Percentiles rank a stretch among this genome's conserved stretches.
Evolutionary conservation across 108 stramenopile species (phyloP).

Genomic region (Discostella stelligeroides): DNA sequence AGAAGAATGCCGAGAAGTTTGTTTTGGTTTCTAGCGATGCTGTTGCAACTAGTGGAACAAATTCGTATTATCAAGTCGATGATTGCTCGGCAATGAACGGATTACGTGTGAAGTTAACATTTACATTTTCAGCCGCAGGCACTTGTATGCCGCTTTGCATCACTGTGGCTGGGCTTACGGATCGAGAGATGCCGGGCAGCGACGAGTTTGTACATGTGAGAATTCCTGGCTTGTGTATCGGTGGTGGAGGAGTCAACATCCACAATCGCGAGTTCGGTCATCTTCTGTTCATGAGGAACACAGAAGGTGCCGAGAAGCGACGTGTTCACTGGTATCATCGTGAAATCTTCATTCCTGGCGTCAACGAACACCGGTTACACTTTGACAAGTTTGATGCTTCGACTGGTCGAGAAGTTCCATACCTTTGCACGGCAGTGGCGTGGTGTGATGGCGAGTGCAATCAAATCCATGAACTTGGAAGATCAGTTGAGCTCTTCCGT

Average conservation of each 20-base stretch:
- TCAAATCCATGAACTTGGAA: too few relatives aligned
- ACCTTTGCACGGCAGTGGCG: background rate
- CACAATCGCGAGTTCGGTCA: conserved; percentile 1
- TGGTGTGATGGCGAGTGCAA: conserved; percentile 34
- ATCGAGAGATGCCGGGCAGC: conserved; percentile 12
- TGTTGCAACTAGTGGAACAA: background rate
- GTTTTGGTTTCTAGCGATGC: conserved; percentile 6
- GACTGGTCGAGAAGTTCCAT: background rate
- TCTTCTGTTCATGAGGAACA: conserved; percentile 4
- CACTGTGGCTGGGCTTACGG: conserved; percentile 9
- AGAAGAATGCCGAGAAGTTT: background rate
- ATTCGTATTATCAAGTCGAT: conserved; percentile 5
- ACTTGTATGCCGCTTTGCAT: conserved; percentile 14
- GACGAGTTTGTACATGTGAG: background rate
- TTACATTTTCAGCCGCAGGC: conserved; percentile 3
- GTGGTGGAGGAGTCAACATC: conserved; percentile 12
- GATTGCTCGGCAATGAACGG: conserved; percentile 19
- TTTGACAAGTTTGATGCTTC: background rate
- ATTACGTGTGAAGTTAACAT: conserved; percentile 15
- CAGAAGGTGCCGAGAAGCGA: background rate
- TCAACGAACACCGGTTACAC: background rate
- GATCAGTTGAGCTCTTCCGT: too few relatives aligned
- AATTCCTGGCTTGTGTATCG: conserved; percentile 15
- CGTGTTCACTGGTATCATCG: background rate
- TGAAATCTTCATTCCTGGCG: conserved; percentile 3